Conservation (phyloP, 2,329 filamentous ascomycete genomes). For the Colletotrichum somersetense region DNA sequence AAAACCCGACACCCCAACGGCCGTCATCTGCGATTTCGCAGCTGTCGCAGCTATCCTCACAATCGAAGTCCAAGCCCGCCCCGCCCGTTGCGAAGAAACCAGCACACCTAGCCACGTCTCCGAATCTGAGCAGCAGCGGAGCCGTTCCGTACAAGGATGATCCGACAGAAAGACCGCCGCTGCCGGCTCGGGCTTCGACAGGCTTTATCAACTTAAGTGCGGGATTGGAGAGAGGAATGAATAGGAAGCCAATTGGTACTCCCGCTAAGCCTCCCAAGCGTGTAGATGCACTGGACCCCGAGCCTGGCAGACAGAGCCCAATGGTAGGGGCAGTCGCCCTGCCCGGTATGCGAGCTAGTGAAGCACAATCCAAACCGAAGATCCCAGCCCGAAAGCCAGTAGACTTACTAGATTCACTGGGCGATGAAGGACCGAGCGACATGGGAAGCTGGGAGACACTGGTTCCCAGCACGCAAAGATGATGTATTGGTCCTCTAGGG, state of each 20-base stretch:
- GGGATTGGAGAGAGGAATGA: slow-evolving; percentile 10
- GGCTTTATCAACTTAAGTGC: slow-evolving; percentile 27
- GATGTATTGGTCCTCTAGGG: neutral
- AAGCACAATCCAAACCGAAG: slow-evolving; percentile 35
- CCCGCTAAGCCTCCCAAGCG: slow-evolving; percentile 28
- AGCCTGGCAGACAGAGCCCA: slow-evolving; percentile 32
- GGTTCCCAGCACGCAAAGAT: slow-evolving; percentile 57
- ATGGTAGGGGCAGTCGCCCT: slow-evolving; percentile 38
- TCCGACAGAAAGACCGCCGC: slow-evolving; percentile 44
- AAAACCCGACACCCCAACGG: slow-evolving; percentile 46
- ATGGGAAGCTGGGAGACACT: slow-evolving; percentile 69
- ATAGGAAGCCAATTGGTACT: slow-evolving; percentile 31
- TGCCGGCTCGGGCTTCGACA: slow-evolving; percentile 39
- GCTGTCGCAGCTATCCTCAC: slow-evolving; percentile 49
- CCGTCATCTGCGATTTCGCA: slow-evolving; percentile 54
- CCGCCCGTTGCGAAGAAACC: slow-evolving; percentile 75
- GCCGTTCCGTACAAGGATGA: slow-evolving; percentile 39
- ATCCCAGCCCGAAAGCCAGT: slow-evolving; percentile 45
- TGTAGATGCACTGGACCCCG: slow-evolving; percentile 20
- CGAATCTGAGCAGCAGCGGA: slow-evolving; percentile 44
- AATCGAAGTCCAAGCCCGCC: slow-evolving; percentile 55
- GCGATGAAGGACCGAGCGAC: slow-evolving; percentile 57
- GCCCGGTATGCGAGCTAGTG: slow-evolving; percentile 38
- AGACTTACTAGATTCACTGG: slow-evolving; percentile 62
- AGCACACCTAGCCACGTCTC: slow-evolving; percentile 60